A percentile compares a stretch with the other conserved stretches of the same genome.
These are phyloP conservation scores for Penicillium cataractarum DNA, from an alignment of 495 filamentous ascomycete species.

Conservation along the genomic window DNA sequence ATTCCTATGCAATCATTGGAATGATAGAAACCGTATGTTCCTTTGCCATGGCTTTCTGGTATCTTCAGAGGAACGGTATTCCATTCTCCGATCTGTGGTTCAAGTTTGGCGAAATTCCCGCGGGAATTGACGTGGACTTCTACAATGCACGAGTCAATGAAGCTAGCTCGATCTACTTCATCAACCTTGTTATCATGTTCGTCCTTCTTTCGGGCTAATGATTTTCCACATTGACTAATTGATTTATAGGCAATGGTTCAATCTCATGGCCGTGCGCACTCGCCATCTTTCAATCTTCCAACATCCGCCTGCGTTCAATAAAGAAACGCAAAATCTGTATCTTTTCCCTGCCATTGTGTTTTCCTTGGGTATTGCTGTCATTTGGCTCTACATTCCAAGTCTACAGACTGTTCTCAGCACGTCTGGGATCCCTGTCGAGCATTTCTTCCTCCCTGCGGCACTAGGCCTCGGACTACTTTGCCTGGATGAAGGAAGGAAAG, in stretches of 20 bases:
- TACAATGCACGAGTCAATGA: slow-evolving; percentile 52
- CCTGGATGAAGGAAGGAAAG: slow-evolving; percentile 28
- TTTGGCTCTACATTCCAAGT: slow-evolving; percentile 63
- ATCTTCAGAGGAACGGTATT: slow-evolving; percentile 52
- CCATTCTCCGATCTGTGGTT: slow-evolving; percentile 54
- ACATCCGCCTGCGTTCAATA: slow-evolving; percentile 62
- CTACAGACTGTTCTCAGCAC: slow-evolving; percentile 59
- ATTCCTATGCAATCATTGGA: slow-evolving; percentile 67
- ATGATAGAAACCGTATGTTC: slow-evolving; percentile 60
- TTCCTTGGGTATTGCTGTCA: slow-evolving; percentile 61
- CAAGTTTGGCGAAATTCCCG: slow-evolving; percentile 55
- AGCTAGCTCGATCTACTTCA: slow-evolving; percentile 36
- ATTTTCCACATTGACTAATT: not conserved
- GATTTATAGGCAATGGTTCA: slow-evolving; percentile 65
- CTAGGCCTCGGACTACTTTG: slow-evolving; percentile 64
- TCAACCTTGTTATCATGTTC: slow-evolving; percentile 37
- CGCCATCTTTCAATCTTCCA: slow-evolving; percentile 67
- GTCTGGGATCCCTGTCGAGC: slow-evolving; percentile 59
- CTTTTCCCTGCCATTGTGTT: slow-evolving; percentile 68
- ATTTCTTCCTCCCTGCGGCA: slow-evolving; percentile 67
- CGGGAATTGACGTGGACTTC: slow-evolving; percentile 48
- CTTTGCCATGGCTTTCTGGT: slow-evolving; percentile 70
- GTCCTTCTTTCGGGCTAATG: not conserved
- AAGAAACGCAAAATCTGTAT: slow-evolving; percentile 59
- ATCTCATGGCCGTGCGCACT: slow-evolving; percentile 65